Evolutionary conservation across 1,139 yeast genomes (phyloP).

Genomic region (Yamadazyma friedrichii): DNA sequence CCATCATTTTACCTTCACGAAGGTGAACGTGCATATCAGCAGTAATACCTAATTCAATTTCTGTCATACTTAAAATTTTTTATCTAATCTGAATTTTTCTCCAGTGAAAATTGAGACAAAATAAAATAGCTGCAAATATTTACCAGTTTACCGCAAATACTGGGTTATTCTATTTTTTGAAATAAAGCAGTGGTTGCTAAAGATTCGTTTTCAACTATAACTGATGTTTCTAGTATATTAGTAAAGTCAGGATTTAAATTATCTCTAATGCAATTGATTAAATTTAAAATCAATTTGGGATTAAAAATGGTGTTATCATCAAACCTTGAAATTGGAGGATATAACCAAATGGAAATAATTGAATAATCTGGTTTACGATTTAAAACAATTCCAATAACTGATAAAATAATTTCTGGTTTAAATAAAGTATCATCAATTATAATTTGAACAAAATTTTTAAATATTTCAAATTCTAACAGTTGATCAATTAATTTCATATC

Average conservation of each 20-base stretch:
- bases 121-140: too few relatives aligned
- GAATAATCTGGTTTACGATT: constrained; percentile 18
- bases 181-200: constrained; percentile 8
- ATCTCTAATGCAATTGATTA: constrained; percentile 16
- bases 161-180: background rate
- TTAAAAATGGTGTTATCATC: constrained; percentile 11
- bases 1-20: constrained; percentile 92
- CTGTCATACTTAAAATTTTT: constrained; percentile 13
- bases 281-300: constrained; percentile 9
- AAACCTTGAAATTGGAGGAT: constrained; percentile 14
- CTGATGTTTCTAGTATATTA: constrained; percentile 11
- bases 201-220: constrained; percentile 17
- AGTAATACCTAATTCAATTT: constrained; percentile 70
- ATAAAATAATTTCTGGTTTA: constrained; percentile 13
- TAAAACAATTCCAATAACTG: constrained; percentile 18
- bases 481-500: constrained; percentile 15
- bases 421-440: constrained; percentile 16
- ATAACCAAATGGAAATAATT: constrained; percentile 23
- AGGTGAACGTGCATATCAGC: constrained; percentile 97
- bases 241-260: constrained; percentile 7
- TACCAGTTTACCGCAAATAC: too few relatives aligned
- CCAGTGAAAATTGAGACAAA: background rate
- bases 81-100: background rate
- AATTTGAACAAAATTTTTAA: constrained; percentile 12
- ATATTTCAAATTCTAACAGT: constrained; percentile 12